Percentiles rank a stretch among this genome's conserved stretches.
Evolutionary conservation across 1,139 yeast genomes (phyloP).

Genomic region (Saccharomyces hybrid): DNA sequence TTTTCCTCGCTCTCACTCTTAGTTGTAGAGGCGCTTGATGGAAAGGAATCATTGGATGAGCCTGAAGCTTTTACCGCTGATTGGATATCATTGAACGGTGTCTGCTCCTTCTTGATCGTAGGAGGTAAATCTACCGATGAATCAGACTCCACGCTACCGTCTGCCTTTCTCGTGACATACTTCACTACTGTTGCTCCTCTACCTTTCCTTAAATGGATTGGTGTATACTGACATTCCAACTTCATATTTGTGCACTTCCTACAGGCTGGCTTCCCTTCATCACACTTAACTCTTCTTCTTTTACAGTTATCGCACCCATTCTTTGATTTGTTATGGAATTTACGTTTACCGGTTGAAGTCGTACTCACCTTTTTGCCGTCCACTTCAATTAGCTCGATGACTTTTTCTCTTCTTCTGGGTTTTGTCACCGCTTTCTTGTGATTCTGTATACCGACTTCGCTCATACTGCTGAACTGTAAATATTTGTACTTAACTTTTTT

Average conservation of each 20-base stretch:
- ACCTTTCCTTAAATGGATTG: conserved; percentile 6
- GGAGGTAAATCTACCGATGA: not conserved
- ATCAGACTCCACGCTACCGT: conserved; percentile 7
- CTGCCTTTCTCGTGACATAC: conserved; percentile 14
- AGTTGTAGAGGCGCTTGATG: conserved; percentile 2
- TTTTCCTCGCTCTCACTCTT: not conserved
- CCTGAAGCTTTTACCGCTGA: conserved; percentile 1
- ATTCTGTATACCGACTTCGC: not conserved
- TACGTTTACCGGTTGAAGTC: conserved; percentile 46
- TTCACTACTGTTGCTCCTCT: conserved; percentile 12
- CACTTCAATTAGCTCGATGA: conserved; percentile 30
- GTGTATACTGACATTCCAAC: conserved; percentile 59
- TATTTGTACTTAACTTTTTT: not conserved
- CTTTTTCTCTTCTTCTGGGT: conserved; percentile 17
- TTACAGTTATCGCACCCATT: conserved; percentile 88
- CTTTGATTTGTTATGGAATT: conserved; percentile 79
- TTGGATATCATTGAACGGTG: not conserved
- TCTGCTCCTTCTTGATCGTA: conserved; percentile 3
- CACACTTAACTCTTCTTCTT: conserved; percentile 84
- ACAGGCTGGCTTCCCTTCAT: conserved; percentile 76
- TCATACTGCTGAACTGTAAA: not conserved
- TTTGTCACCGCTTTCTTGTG: not conserved
- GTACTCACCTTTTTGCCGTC: conserved; percentile 36
- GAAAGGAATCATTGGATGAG: not conserved
- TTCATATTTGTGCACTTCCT: conserved; percentile 71